These are phyloP conservation scores for Ophiostoma australiae DNA, from an alignment of 2,329 filamentous ascomycete species.

Conservation along the genomic window DNA sequence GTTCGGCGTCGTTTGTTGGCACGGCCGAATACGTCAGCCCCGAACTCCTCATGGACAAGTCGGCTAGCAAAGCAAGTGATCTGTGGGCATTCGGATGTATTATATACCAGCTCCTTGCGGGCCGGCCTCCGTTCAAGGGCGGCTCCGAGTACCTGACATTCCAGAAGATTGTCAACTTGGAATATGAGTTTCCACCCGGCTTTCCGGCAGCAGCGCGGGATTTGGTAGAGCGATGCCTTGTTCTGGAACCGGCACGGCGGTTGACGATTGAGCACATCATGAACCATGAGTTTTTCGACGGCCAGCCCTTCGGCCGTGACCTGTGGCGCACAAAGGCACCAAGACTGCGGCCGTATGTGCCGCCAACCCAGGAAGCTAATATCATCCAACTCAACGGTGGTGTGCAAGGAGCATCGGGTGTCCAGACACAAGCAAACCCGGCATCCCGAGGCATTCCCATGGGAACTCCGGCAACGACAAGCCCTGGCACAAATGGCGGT, in stretches of 20 bases:
- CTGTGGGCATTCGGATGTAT: conserved; percentile 99
- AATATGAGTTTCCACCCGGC: conserved; percentile 86
- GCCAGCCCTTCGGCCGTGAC: conserved; percentile 73
- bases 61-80: conserved; percentile 94
- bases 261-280: conserved; percentile 94
- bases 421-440: conserved; percentile 23
- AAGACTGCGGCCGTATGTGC: conserved; percentile 74
- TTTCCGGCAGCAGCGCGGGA: conserved; percentile 85
- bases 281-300: conserved; percentile 91
- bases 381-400: conserved; percentile 67
- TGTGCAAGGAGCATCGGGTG: conserved; percentile 29
- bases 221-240: conserved; percentile 81
- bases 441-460: conserved; percentile 33
- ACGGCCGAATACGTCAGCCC: conserved; percentile 98
- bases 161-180: conserved; percentile 91
- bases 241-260: conserved; percentile 77
- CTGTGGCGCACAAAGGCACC: conserved; percentile 90
- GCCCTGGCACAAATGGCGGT: background rate
- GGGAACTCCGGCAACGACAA: conserved; percentile 8
- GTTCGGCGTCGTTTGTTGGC: conserved; percentile 91
- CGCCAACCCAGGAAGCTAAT: conserved; percentile 67
- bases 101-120: conserved; percentile 90
- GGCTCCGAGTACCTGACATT: conserved; percentile 95
- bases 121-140: conserved; percentile 94
- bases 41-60: conserved; percentile 93